Evolutionary conservation across 2,329 filamentous ascomycete genomes (phyloP).

Genomic region (Cercospora sesami): DNA sequence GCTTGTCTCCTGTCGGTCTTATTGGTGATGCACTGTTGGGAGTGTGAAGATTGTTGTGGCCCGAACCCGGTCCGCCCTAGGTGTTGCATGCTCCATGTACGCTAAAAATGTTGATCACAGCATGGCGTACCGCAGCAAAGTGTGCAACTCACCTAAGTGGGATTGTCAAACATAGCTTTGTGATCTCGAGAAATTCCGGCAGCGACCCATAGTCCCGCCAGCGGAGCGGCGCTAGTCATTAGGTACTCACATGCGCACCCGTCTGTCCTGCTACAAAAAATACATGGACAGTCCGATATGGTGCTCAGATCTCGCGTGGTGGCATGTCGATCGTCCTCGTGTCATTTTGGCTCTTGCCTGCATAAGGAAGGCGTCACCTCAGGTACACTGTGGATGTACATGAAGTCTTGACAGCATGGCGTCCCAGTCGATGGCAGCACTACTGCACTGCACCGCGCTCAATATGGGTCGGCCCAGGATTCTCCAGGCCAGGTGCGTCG

Average conservation of each 20-base stretch:
- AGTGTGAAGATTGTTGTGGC: not conserved
- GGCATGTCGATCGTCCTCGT: not conserved
- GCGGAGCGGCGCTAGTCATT: not conserved
- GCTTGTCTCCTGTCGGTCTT: not conserved
- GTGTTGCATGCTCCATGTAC: not conserved
- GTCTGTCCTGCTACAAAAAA: not conserved
- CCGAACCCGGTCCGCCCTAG: not conserved
- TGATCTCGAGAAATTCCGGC: not conserved
- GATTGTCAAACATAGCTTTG: constrained; percentile 3
- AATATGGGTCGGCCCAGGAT: not conserved
- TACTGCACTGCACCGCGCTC: not conserved
- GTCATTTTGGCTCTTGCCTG: not conserved
- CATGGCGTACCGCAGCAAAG: not conserved
- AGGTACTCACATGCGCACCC: not conserved
- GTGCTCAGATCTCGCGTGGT: not conserved
- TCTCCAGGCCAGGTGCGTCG: constrained; percentile 3
- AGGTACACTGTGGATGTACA: not conserved
- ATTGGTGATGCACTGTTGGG: not conserved
- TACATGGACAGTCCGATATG: not conserved
- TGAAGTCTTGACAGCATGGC: constrained; percentile 1
- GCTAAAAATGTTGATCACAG: not conserved
- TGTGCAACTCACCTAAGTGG: not conserved
- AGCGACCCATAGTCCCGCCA: not conserved
- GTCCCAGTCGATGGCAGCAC: not conserved
- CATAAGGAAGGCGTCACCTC: not conserved